These are phyloP conservation scores for Kodamaea kakaduensis DNA, from an alignment of 805 yeast genomes.

Conservation along the genomic window DNA sequence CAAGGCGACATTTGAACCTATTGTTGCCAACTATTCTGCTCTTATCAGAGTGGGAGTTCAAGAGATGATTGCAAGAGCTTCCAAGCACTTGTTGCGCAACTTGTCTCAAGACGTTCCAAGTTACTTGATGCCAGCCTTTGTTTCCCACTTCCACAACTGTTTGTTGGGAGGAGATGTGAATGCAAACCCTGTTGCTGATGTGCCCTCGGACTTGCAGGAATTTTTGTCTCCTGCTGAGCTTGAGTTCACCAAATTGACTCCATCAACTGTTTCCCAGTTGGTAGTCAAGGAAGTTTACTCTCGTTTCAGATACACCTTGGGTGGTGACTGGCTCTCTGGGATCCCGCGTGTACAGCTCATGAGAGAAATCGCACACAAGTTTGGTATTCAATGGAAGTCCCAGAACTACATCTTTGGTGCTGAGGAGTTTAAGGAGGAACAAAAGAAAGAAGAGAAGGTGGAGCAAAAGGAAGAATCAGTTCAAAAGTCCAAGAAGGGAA, in stretches of 20 bases:
- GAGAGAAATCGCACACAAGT: constrained; percentile 68
- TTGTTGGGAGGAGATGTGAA: constrained; percentile 54
- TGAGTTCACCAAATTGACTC: constrained; percentile 43
- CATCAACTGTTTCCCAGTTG: constrained; percentile 39
- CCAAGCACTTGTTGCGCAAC: constrained; percentile 67
- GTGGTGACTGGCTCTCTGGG: constrained; percentile 43
- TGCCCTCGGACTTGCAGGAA: constrained; percentile 37
- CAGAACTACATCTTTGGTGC: constrained; percentile 46
- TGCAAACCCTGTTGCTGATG: constrained; percentile 32
- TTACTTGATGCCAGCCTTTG: constrained; percentile 52
- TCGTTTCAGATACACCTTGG: constrained; percentile 63
- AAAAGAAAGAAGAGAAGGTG: constrained; percentile 23
- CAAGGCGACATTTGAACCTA: constrained; percentile 40
- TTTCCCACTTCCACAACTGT: constrained; percentile 69
- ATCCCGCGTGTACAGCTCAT: constrained; percentile 46
- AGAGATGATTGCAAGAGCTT: constrained; percentile 77
- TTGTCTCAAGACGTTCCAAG: constrained; percentile 46
- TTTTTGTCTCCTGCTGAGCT: constrained; percentile 42
- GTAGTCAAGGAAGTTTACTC: constrained; percentile 50
- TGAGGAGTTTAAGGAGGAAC: constrained; percentile 25
- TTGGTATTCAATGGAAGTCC: constrained; percentile 82
- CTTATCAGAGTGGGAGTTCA: constrained; percentile 45
- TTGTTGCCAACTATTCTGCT: constrained; percentile 41
- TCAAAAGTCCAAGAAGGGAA: constrained; percentile 28
- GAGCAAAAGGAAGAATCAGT: constrained; percentile 18